Conservation (phyloP, 2,329 filamentous ascomycete genomes). For the Phyllosticta capitalensis region DNA sequence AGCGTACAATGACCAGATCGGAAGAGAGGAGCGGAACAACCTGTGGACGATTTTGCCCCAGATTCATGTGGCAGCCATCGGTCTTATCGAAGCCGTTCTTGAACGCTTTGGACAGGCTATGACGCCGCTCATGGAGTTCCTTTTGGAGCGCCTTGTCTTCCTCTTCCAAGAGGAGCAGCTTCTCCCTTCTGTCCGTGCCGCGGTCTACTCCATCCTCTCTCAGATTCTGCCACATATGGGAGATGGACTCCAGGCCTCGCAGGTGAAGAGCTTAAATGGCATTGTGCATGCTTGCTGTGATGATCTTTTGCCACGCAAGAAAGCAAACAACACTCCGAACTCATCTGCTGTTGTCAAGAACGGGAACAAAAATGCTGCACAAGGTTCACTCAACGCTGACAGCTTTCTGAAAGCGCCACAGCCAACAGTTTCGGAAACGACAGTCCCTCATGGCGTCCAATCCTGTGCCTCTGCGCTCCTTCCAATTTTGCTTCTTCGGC, state of each 20-base stretch:
- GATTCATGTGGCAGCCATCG: conserved; percentile 63
- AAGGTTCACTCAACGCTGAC: conserved; percentile 54
- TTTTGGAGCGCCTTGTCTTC: conserved; percentile 63
- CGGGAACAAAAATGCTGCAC: conserved; percentile 27
- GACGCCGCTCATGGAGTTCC: conserved; percentile 50
- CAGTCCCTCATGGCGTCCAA: conserved; percentile 33
- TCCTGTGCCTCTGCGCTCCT: conserved; percentile 54
- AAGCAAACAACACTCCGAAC: conserved; percentile 29
- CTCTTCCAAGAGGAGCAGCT: conserved; percentile 51
- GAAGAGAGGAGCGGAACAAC: conserved; percentile 71
- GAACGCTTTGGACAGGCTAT: conserved; percentile 49
- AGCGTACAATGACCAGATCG: conserved; percentile 56
- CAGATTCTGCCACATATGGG: conserved; percentile 54
- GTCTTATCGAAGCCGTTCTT: conserved; percentile 49
- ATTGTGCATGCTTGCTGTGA: conserved; percentile 62
- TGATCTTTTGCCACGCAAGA: conserved; percentile 53
- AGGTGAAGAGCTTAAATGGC: conserved; percentile 52
- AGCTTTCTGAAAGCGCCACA: conserved; percentile 48
- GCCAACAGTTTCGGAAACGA: conserved; percentile 24
- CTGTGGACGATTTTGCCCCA: conserved; percentile 64
- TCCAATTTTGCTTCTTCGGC: conserved; percentile 48
- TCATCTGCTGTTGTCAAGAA: conserved; percentile 30
- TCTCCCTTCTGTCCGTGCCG: conserved; percentile 46
- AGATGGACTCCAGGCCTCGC: conserved; percentile 55
- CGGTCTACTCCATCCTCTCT: conserved; percentile 51